Evolutionary conservation across 208 protist species (phyloP).

Genomic region (Crithidia sp.): DNA sequence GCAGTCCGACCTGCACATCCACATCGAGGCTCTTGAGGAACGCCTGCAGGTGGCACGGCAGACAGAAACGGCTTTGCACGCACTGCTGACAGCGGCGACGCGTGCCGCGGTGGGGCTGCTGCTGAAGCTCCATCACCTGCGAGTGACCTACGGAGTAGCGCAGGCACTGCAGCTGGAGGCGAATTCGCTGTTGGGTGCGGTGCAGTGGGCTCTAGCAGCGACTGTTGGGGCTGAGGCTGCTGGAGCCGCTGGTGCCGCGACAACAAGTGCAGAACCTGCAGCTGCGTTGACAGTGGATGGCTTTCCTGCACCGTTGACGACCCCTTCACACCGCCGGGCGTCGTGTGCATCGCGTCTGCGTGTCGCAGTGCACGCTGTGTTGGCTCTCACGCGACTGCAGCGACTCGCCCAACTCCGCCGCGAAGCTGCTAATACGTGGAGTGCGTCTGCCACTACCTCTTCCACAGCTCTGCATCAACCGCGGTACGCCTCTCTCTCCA

Average conservation of each 20-base stretch:
- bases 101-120: conserved; percentile 9
- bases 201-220: conserved; percentile 1
- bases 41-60: conserved; percentile 7
- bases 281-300: too few species aligned
- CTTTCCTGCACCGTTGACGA: too few species aligned
- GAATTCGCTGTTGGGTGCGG: neutral
- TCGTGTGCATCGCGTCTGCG: neutral
- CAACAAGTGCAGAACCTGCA: too few species aligned
- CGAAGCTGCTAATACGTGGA: too few species aligned
- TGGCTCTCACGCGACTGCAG: neutral
- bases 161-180: neutral
- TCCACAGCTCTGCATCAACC: too few species aligned
- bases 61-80: conserved; percentile 5
- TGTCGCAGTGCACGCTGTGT: neutral
- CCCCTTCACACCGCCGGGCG: too few species aligned
- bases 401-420: neutral
- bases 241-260: neutral
- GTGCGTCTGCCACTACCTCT: too few species aligned
- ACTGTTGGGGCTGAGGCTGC: neutral
- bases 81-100: conserved; percentile 7
- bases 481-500: neutral
- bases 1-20: conserved; percentile 14
- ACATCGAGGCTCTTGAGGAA: conserved; percentile 33
- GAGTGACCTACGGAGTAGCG: neutral
- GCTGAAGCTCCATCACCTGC: conserved; percentile 9